phyloP scores from a whole-genome alignment of 2,329 filamentous ascomycete species.

The Corynespora cassiicola region DNA sequence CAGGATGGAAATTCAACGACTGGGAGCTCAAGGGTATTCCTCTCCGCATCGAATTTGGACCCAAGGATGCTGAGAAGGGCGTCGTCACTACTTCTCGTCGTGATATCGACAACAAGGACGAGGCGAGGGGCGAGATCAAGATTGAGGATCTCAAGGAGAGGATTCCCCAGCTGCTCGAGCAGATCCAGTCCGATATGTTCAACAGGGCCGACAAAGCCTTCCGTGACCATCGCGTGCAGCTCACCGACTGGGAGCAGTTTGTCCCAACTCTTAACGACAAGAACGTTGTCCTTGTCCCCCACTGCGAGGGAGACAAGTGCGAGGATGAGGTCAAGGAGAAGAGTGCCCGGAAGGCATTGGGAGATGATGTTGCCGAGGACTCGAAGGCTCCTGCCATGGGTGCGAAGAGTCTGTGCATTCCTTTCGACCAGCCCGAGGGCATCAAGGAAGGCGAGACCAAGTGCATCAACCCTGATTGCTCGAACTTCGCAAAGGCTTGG shows the following conservation, averaged over 20 bases:
- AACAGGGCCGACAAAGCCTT: constrained; percentile 78
- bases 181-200: constrained; percentile 85
- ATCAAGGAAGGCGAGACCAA: constrained; percentile 82
- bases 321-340: constrained; percentile 96
- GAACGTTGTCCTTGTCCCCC: constrained; percentile 91
- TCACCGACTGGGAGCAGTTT: constrained; percentile 90
- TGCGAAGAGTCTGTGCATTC: constrained; percentile 78
- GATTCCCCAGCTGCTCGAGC: constrained; percentile 83
- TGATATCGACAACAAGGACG: constrained; percentile 78
- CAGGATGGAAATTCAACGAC: constrained; percentile 98
- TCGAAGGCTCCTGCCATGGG: constrained; percentile 76
- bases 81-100: constrained; percentile 87
- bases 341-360: constrained; percentile 76
- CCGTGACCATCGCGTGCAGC: constrained; percentile 77
- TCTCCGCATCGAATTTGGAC: constrained; percentile 91
- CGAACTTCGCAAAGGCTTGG: constrained; percentile 78
- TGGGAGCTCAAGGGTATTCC: constrained; percentile 98
- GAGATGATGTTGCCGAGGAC: constrained; percentile 74
- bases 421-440: constrained; percentile 85
- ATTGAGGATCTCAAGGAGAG: constrained; percentile 75
- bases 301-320: constrained; percentile 83
- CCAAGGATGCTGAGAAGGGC: constrained; percentile 87
- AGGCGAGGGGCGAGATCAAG: constrained; percentile 67
- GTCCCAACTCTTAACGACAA: constrained; percentile 88
- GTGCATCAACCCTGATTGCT: constrained; percentile 90